Evolutionary conservation across 116 monocot species (phyloP).

Genomic region (Cymodocea nodosa): DNA sequence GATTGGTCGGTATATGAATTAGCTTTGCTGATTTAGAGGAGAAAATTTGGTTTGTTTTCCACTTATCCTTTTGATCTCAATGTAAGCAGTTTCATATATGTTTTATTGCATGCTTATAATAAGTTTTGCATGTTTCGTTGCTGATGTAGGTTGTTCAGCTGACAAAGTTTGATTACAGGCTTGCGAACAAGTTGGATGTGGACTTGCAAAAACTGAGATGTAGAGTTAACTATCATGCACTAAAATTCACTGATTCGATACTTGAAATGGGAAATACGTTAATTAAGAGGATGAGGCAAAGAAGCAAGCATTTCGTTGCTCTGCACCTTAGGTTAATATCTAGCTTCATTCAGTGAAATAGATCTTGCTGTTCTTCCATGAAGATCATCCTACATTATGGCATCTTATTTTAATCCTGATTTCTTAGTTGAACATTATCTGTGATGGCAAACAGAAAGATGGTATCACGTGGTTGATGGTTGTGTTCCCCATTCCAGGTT

Average conservation of each 20-base stretch:
- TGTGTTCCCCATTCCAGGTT: conserved; percentile 37
- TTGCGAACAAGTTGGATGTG: conserved; percentile 51
- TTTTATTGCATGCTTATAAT: too few relatives aligned
- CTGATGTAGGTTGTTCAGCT: conserved; percentile 57
- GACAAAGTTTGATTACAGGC: conserved; percentile 73
- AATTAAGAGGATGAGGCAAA: conserved; percentile 42
- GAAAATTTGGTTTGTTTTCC: neutral
- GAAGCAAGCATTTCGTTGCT: conserved; percentile 54
- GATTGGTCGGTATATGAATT: neutral
- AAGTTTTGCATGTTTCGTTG: too few relatives aligned
- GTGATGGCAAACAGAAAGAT: neutral
- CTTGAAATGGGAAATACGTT: conserved; percentile 45
- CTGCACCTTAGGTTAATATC: conserved; percentile 49
- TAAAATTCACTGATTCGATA: conserved; percentile 50
- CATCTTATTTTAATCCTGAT: neutral
- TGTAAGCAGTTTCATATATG: too few relatives aligned
- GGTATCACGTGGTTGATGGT: neutral
- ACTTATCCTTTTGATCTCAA: too few relatives aligned
- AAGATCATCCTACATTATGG: neutral
- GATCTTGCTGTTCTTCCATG: neutral
- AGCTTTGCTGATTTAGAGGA: neutral
- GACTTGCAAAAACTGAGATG: conserved; percentile 74
- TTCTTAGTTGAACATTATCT: neutral
- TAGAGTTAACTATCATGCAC: conserved; percentile 70
- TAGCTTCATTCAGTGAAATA: neutral